Conservation (phyloP, 2,329 filamentous ascomycete species). For the Periconia sp. region DNA sequence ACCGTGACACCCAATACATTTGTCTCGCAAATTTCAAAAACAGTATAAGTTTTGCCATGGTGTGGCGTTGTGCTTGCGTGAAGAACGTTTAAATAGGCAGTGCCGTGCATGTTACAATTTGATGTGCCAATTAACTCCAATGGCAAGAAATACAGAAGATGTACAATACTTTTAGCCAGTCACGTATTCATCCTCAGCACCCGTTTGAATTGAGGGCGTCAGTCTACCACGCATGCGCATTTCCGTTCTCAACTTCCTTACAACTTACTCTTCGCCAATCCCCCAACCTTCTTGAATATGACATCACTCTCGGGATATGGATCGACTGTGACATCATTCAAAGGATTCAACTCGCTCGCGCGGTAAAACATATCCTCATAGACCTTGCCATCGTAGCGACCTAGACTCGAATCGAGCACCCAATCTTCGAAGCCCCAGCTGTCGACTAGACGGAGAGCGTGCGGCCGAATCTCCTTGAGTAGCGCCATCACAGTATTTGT, state of each 20-base stretch:
- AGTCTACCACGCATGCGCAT: too few relatives aligned
- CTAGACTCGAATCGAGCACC: constrained; percentile 72
- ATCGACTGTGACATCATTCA: constrained; percentile 72
- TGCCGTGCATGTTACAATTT: too few relatives aligned
- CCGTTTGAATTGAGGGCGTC: too few relatives aligned
- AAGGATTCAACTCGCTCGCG: constrained; percentile 70
- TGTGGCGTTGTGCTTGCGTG: neutral
- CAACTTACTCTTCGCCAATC: constrained; percentile 54
- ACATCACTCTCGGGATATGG: constrained; percentile 67
- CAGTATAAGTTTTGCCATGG: neutral
- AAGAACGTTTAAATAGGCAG: neutral
- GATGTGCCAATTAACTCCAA: too few relatives aligned
- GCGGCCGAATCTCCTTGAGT: constrained; percentile 71
- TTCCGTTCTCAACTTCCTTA: constrained; percentile 22
- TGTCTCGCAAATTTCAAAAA: too few relatives aligned
- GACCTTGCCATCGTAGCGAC: constrained; percentile 71
- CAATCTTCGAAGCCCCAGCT: constrained; percentile 77
- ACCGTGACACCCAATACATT: too few relatives aligned
- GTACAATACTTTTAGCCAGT: too few relatives aligned
- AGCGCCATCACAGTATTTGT: constrained; percentile 69
- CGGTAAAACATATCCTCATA: constrained; percentile 77
- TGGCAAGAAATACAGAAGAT: too few relatives aligned
- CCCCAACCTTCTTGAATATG: constrained; percentile 63
- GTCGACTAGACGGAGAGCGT: constrained; percentile 71
- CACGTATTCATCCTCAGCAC: too few relatives aligned